phyloP scores from a whole-genome alignment of 148 eudicot species.

The Chenopodium quinoa region DNA sequence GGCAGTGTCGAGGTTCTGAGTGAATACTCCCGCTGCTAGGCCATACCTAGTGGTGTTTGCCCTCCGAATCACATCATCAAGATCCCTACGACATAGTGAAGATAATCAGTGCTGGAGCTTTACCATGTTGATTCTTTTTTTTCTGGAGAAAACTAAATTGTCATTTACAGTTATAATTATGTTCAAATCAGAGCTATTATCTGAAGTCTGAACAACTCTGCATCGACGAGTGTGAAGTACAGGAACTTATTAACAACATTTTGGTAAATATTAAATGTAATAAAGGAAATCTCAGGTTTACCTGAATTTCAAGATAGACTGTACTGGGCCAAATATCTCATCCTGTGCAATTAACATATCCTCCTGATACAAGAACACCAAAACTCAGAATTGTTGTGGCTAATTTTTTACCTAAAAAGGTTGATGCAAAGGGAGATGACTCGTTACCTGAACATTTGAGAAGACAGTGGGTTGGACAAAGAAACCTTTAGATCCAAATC shows the following conservation, averaged over 20 bases:
- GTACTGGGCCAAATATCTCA: slow-evolving; percentile 96
- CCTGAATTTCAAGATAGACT: slow-evolving; percentile 86
- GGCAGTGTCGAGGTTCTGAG: slow-evolving; percentile 67
- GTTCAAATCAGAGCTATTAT: too few species aligned
- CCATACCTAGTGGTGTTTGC: slow-evolving; percentile 77
- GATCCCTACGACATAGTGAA: slow-evolving; percentile 43
- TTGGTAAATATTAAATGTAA: not conserved
- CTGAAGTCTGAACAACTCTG: too few species aligned
- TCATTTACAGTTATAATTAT: too few species aligned
- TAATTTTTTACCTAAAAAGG: not conserved
- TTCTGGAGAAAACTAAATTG: too few species aligned
- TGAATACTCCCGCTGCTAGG: slow-evolving; percentile 90
- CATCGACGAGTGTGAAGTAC: not conserved
- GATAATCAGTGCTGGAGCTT: not conserved
- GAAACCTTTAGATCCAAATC: slow-evolving; percentile 74
- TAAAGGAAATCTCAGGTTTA: slow-evolving; percentile 29
- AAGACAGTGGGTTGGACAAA: slow-evolving; percentile 90
- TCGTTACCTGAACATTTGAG: slow-evolving; percentile 76
- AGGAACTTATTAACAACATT: not conserved
- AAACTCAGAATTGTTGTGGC: not conserved
- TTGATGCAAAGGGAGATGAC: not conserved
- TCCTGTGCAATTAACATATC: slow-evolving; percentile 90
- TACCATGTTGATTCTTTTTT: too few species aligned
- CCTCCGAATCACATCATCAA: slow-evolving; percentile 71
- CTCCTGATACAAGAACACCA: slow-evolving; percentile 43